These are phyloP conservation scores for Trichoderma koningiopsis DNA, from an alignment of 2,329 filamentous ascomycete genomes.

Conservation along the genomic window DNA sequence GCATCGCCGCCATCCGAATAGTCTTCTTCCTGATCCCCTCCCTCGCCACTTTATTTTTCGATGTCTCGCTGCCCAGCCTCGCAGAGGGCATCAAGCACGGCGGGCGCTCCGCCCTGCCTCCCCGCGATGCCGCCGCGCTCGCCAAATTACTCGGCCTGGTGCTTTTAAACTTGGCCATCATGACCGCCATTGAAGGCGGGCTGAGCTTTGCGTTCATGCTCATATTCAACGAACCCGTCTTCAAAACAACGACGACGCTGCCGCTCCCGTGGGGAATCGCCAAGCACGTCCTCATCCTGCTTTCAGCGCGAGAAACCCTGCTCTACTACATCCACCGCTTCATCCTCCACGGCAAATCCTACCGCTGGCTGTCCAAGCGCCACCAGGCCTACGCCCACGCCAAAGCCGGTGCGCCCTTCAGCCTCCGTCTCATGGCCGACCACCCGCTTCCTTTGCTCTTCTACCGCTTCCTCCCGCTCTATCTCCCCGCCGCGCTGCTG, in stretches of 20 bases:
- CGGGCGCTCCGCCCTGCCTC: slow-evolving; percentile 54
- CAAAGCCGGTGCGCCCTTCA: slow-evolving; percentile 58
- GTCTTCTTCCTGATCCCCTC: slow-evolving; percentile 75
- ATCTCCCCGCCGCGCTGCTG: slow-evolving; percentile 65
- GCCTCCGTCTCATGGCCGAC: slow-evolving; percentile 66
- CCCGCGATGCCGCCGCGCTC: slow-evolving; percentile 43
- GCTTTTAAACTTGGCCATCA: slow-evolving; percentile 49
- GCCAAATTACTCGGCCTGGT: slow-evolving; percentile 45
- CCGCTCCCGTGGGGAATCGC: slow-evolving; percentile 57
- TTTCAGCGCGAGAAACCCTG: slow-evolving; percentile 56
- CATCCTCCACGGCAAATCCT: slow-evolving; percentile 59
- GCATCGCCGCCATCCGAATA: slow-evolving; percentile 66
- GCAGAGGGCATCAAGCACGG: slow-evolving; percentile 70
- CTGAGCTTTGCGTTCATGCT: slow-evolving; percentile 43
- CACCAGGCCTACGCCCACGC: slow-evolving; percentile 55
- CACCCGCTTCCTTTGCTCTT: slow-evolving; percentile 67
- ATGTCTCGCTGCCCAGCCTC: slow-evolving; percentile 68
- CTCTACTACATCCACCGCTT: slow-evolving; percentile 76
- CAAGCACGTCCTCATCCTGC: slow-evolving; percentile 50
- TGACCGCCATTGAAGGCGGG: slow-evolving; percentile 48
- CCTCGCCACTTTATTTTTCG: slow-evolving; percentile 71
- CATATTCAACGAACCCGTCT: slow-evolving; percentile 45
- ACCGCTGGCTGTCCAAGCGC: slow-evolving; percentile 41
- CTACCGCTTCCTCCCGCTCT: slow-evolving; percentile 64
- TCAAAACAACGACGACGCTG: slow-evolving; percentile 51